Evolutionary conservation across 148 eudicot species (phyloP).

Genomic region (Silene uniflora): DNA sequence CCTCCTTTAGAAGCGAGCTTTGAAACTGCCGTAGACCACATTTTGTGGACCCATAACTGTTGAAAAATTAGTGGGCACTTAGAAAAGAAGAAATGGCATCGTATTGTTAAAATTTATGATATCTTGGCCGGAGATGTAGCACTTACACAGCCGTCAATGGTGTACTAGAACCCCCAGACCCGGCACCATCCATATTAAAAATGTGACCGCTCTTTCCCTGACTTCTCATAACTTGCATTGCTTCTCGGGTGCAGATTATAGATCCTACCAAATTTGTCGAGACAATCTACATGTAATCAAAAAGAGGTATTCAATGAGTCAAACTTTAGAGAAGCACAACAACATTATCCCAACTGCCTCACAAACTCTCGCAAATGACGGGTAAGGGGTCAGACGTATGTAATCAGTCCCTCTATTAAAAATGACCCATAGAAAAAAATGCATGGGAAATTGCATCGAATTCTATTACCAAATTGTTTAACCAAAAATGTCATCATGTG

Average conservation of each 20-base stretch:
- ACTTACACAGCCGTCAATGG: constrained; percentile 98
- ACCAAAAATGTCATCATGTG: not conserved
- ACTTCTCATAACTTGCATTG: constrained; percentile 58
- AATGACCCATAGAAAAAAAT: not conserved
- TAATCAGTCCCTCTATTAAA: not conserved
- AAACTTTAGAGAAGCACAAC: not conserved
- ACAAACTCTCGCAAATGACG: not conserved
- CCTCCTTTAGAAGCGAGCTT: constrained; percentile 79
- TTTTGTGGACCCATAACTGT: constrained; percentile 97
- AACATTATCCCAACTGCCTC: not conserved
- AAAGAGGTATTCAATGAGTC: constrained; percentile 1
- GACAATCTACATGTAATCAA: constrained; percentile 54
- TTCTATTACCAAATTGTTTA: not conserved
- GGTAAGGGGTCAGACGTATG: not conserved
- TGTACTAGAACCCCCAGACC: constrained; percentile 99
- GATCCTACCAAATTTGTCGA: constrained; percentile 98
- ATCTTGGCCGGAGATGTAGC: not conserved
- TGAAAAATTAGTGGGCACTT: constrained; percentile 16
- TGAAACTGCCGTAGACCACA: constrained; percentile 97
- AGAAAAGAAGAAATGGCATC: not conserved
- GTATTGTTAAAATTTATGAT: not conserved
- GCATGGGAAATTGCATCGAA: not conserved
- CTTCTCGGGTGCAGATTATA: constrained; percentile 96
- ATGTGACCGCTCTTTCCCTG: constrained; percentile 81
- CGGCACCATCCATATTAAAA: constrained; percentile 99